Base-by-base conservation (phyloP, 768 basidiomycete species). In the Albatrellus ellisii region DNA sequence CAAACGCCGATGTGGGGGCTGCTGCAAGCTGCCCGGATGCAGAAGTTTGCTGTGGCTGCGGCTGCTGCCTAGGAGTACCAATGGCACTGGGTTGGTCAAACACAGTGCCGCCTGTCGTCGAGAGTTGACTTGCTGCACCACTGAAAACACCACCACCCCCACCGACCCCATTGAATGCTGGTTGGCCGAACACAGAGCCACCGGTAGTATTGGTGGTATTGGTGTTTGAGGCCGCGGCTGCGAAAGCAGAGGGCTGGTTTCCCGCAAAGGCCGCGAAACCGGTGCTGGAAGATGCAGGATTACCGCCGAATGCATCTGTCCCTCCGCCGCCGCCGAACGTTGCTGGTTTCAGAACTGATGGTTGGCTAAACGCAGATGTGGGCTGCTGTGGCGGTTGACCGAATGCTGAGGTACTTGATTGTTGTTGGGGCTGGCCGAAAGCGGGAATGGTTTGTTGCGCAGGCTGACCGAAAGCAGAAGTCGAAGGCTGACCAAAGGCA, bases 171-270 rank as follows among this genome's bases (percentile, higher is more conserved):
- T 22, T 22, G 21, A 36, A 36, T 18, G 52, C 17, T 11, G 52
- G 17, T 15, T 64, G 54, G 46, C 60, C 61, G 3, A 63, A 62
- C 18, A 53, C 54, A 0, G 61, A 54, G 9, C 58, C 44, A 2
- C 61, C 44, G 7, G 57, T 50, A 54, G 47, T 48, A 53, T 43
- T 59, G 63, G 6, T 44, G 7, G 57, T 50, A 54, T 46, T 48
- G 54, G 43, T 59, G 63, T 5, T 10, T 21, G 35, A 18, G 7
- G 25, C 20, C 17, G 11, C 35, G 3, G 35, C 11, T 15, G 35
- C 20, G 20, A 22, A 22, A 18, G 20, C 20, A 6, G 35, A 36
- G 6, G 35, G 35, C 35, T 24, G 35, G n/a, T n/a, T n/a, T n/a
- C n/a, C n/a, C n/a, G n/a, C 4, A 4, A 2, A n/a, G 28, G 28